phyloP scores from a whole-genome alignment of 2,329 filamentous ascomycete species.

The Clarireedia monteithiana region DNA sequence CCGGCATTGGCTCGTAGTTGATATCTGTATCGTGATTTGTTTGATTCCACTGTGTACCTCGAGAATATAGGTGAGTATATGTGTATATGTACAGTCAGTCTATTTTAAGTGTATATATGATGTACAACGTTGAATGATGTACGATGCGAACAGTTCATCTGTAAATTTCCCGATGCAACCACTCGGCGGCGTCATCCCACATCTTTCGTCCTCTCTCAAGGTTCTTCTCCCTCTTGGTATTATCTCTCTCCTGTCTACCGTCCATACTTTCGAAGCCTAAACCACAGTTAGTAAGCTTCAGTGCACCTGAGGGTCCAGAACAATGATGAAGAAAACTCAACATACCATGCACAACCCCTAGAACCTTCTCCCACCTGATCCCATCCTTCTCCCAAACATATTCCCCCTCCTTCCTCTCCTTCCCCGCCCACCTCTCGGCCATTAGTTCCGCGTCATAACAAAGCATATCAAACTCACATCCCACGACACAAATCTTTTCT shows the following conservation, averaged over 20 bases:
- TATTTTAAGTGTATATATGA: no score
- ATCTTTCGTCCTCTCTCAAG: not conserved
- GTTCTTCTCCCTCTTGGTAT: not conserved
- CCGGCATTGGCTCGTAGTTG: no score
- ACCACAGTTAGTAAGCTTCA: not conserved
- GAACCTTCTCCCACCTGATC: conserved; percentile 6
- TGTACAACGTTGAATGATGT: no score
- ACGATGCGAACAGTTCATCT: not conserved
- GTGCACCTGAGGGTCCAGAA: not conserved
- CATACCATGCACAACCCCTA: conserved; percentile 5
- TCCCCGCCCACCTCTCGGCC: conserved; percentile 13
- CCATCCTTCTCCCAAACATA: conserved; percentile 2
- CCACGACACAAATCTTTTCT: conserved; percentile 13
- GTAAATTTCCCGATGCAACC: conserved; percentile 7
- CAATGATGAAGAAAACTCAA: not conserved
- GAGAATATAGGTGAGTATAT: not conserved
- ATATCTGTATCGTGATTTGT: no score
- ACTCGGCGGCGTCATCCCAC: conserved; percentile 5
- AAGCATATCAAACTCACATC: conserved; percentile 20
- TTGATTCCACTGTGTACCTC: no score
- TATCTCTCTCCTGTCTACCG: not conserved
- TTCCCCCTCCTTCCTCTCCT: conserved; percentile 2
- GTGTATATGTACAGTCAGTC: not conserved
- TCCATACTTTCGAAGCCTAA: not conserved
- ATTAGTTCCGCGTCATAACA: conserved; percentile 18